Conservation (phyloP, 805 yeast species). For the Huiozyma naganishii region DNA sequence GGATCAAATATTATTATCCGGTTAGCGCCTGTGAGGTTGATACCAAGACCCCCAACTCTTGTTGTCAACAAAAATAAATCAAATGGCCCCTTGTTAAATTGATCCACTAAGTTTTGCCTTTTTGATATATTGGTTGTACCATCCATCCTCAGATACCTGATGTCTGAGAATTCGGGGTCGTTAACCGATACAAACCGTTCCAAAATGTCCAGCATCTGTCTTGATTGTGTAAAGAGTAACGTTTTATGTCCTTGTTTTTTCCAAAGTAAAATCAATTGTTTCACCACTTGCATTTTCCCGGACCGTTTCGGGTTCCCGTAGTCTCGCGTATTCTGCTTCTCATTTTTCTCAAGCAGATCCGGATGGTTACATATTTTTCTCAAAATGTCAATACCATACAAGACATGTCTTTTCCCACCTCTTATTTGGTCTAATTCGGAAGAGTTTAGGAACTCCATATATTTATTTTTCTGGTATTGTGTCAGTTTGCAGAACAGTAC, state of each 20-base stretch:
- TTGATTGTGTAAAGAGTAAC: conserved; percentile 81
- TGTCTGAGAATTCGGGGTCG: conserved; percentile 25
- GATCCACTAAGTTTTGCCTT: conserved; percentile 73
- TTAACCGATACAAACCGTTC: conserved; percentile 49
- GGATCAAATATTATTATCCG: conserved; percentile 92
- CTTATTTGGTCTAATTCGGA: conserved; percentile 64
- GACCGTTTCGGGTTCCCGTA: conserved; percentile 55
- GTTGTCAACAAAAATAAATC: conserved; percentile 80
- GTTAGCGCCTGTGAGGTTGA: conserved; percentile 89
- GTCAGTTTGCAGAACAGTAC: conserved; percentile 87
- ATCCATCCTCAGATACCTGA: conserved; percentile 76
- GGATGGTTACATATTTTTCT: conserved; percentile 96
- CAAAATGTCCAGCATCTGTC: conserved; percentile 85
- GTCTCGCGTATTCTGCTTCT: conserved; percentile 19
- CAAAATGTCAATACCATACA: conserved; percentile 81
- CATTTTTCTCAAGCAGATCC: conserved; percentile 51
- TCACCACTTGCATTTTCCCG: conserved; percentile 87
- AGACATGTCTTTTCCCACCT: conserved; percentile 66
- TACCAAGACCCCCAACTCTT: conserved; percentile 92
- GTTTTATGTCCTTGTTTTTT: conserved; percentile 64
- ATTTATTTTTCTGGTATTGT: conserved; percentile 58
- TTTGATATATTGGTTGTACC: conserved; percentile 76
- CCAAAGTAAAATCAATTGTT: conserved; percentile 69
- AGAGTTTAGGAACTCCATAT: conserved; percentile 63
- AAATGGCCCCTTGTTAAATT: conserved; percentile 52